A percentile compares a stretch with the other conserved stretches of the same genome.
Evolutionary conservation across 352 stramenopile species (phyloP).

Genomic region (Phytophthora crassamura): DNA sequence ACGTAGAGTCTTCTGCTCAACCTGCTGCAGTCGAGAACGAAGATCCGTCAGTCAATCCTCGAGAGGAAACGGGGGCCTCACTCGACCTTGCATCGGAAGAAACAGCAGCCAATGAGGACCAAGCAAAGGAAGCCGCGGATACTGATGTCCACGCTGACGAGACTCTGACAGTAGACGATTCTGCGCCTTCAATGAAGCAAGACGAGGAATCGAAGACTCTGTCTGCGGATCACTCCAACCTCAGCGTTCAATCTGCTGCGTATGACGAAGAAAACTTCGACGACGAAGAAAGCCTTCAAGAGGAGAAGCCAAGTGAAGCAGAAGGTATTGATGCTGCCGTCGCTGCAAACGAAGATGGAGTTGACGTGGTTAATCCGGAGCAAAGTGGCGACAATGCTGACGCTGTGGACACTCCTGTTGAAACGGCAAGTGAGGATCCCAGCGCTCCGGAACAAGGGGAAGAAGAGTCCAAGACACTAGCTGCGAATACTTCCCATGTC

Average conservation of each 20-base stretch:
- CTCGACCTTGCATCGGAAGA: slow-evolving; percentile 2
- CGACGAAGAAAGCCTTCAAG: slow-evolving; percentile 17
- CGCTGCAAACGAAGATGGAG: slow-evolving; percentile 6
- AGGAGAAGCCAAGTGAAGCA: slow-evolving; percentile 8
- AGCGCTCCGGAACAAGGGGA: background rate
- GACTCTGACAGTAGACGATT: background rate
- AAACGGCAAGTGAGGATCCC: background rate
- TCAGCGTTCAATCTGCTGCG: slow-evolving; percentile 24
- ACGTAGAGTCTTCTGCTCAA: slow-evolving; percentile 1
- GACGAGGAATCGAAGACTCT: slow-evolving; percentile 11
- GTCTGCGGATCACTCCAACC: slow-evolving; percentile 12
- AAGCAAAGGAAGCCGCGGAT: background rate
- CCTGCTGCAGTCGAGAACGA: slow-evolving; percentile 4
- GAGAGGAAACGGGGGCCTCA: background rate
- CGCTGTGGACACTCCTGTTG: slow-evolving; percentile 1
- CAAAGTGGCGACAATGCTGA: background rate
- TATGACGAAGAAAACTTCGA: slow-evolving; percentile 42
- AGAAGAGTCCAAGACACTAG: slow-evolving; percentile 10
- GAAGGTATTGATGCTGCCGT: background rate
- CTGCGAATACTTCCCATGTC: slow-evolving; percentile 21
- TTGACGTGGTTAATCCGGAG: slow-evolving; percentile 1
- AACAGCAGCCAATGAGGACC: background rate
- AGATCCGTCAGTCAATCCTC: background rate
- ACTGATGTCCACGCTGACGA: background rate
- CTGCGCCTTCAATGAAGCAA: slow-evolving; percentile 3